Conservation (phyloP, 768 basidiomycete species). For the Trametes sanguinea region DNA sequence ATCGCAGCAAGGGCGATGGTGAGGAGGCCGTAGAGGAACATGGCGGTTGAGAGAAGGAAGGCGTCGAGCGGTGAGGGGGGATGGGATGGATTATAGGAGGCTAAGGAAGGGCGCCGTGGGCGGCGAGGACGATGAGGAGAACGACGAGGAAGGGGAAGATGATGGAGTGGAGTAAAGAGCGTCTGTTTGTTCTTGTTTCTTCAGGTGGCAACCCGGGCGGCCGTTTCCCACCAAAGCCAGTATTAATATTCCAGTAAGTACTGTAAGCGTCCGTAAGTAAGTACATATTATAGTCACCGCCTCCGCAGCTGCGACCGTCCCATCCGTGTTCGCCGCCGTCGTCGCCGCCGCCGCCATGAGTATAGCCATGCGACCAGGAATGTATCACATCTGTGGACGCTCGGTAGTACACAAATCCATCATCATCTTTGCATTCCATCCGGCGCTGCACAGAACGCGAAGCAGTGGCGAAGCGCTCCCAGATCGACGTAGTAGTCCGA, state of each 20-base stretch:
- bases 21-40: conserved; percentile 26
- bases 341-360: too few relatives aligned
- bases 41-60: conserved; percentile 9
- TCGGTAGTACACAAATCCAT: neutral
- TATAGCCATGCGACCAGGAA: neutral
- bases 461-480: too few relatives aligned
- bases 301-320: too few relatives aligned
- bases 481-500: neutral
- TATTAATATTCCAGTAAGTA: too few relatives aligned
- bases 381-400: neutral
- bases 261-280: neutral
- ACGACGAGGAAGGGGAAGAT: conserved; percentile 23
- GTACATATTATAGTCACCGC: too few relatives aligned
- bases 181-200: conserved; percentile 29
- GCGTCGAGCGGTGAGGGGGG: conserved; percentile 15
- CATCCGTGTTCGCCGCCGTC: too few relatives aligned
- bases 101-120: conserved; percentile 25
- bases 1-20: conserved; percentile 31
- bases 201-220: conserved; percentile 15
- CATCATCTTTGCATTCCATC: neutral
- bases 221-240: neutral
- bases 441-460: neutral
- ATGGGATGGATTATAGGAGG: conserved; percentile 16
- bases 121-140: conserved; percentile 17
- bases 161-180: conserved; percentile 26